Percentiles rank a stretch among this genome's conserved stretches.
Conservation (phyloP, 2,329 filamentous ascomycete species). For the Aspergillus spinulosporus region DNA sequence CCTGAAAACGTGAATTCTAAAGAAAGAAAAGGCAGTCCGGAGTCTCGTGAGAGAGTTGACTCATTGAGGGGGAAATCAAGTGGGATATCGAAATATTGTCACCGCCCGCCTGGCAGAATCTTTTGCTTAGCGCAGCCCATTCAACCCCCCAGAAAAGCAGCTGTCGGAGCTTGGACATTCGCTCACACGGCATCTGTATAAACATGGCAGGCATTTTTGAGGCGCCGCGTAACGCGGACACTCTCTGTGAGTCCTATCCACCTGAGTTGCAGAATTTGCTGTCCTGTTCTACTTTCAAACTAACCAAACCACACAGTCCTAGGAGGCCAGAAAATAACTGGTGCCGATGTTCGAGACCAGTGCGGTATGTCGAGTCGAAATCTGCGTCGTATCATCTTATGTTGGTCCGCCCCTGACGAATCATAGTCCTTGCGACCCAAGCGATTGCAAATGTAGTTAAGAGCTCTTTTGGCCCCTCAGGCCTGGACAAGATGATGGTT, state of each 20-base stretch:
- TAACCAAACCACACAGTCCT: conserved; percentile 62
- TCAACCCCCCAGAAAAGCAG: conserved; percentile 17
- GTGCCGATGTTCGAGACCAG: conserved; percentile 93
- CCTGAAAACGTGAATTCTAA: conserved; percentile 21
- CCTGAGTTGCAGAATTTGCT: not conserved
- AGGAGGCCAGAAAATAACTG: conserved; percentile 95
- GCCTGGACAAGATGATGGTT: conserved; percentile 99
- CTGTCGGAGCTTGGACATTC: conserved; percentile 31
- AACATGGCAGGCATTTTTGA: conserved; percentile 94
- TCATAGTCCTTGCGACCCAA: conserved; percentile 82
- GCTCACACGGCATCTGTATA: conserved; percentile 23
- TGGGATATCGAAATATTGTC: conserved; percentile 39
- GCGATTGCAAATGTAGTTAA: conserved; percentile 99
- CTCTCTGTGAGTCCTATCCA: conserved; percentile 64
- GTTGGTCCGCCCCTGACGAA: conserved; percentile 18
- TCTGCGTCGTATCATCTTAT: not conserved
- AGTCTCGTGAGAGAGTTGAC: conserved; percentile 20
- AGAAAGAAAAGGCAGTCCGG: conserved; percentile 19
- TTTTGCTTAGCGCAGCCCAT: conserved; percentile 33
- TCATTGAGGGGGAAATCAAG: conserved; percentile 24
- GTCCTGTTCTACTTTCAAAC: conserved; percentile 21
- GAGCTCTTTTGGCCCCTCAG: conserved; percentile 95
- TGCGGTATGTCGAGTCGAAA: conserved; percentile 64
- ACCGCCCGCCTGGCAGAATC: conserved; percentile 47
- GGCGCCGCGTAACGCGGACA: conserved; percentile 86